Evolutionary conservation across 345 rosid genomes (phyloP).

Genomic region (Camelina neglecta): DNA sequence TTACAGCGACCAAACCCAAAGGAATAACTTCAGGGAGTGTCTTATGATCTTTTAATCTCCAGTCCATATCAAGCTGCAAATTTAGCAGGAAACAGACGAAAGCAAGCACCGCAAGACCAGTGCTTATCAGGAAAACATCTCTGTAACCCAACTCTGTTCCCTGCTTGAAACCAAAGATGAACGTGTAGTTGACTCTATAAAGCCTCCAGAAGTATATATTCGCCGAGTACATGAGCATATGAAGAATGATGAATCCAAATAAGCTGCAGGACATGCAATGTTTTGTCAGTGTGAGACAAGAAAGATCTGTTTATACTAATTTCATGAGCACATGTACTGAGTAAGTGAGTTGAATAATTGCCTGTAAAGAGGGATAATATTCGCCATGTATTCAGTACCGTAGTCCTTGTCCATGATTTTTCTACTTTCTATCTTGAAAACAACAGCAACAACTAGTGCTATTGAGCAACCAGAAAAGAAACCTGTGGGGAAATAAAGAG

Average conservation of each 20-base stretch:
- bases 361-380: conserved; percentile 83
- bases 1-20: conserved; percentile 58
- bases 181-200: conserved; percentile 68
- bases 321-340: not conserved
- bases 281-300: conserved; percentile 12
- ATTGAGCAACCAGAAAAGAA: conserved; percentile 67
- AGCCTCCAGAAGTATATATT: conserved; percentile 74
- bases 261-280: conserved; percentile 58
- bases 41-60: conserved; percentile 47
- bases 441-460: conserved; percentile 61
- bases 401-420: conserved; percentile 54
- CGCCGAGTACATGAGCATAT: conserved; percentile 64
- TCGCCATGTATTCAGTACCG: conserved; percentile 61
- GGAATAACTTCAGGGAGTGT: conserved; percentile 64
- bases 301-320: not conserved
- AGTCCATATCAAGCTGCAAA: conserved; percentile 57
- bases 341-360: conserved; percentile 30
- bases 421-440: conserved; percentile 56
- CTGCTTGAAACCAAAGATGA: conserved; percentile 72
- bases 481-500: conserved; percentile 47
- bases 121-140: conserved; percentile 69
- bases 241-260: conserved; percentile 63
- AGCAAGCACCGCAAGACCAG: conserved; percentile 64
- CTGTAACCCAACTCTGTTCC: conserved; percentile 69
- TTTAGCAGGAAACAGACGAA: conserved; percentile 61